Conservation (phyloP, 441 rosid species). For the Euphorbia corollata region DNA sequence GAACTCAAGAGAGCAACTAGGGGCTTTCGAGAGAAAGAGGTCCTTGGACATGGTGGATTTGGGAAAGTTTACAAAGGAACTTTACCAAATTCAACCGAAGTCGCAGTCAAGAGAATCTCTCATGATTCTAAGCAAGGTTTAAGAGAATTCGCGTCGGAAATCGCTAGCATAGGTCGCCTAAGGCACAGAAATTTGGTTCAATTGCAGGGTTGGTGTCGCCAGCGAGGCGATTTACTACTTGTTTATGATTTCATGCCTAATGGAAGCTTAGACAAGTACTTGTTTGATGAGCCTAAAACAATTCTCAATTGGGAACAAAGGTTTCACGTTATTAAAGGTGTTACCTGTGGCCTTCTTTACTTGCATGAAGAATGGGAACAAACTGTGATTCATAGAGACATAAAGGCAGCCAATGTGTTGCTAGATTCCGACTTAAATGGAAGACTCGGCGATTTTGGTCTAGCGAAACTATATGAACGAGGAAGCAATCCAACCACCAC, state of each 20-base stretch:
- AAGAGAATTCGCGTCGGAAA: conserved; percentile 66
- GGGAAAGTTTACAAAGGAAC: conserved; percentile 77
- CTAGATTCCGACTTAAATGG: conserved; percentile 66
- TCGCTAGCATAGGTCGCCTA: conserved; percentile 70
- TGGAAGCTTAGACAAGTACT: conserved; percentile 78
- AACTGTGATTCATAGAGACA: conserved; percentile 75
- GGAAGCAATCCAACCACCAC: conserved; percentile 61
- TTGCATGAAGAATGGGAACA: conserved; percentile 90
- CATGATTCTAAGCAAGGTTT: conserved; percentile 78
- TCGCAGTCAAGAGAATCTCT: conserved; percentile 72
- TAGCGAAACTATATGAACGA: conserved; percentile 71
- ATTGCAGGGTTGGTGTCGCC: conserved; percentile 73
- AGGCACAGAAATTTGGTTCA: conserved; percentile 86
- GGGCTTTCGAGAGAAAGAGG: conserved; percentile 62
- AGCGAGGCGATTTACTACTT: conserved; percentile 48
- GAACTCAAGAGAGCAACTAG: conserved; percentile 76
- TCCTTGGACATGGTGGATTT: conserved; percentile 74
- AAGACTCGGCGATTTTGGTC: conserved; percentile 74
- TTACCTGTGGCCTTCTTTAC: conserved; percentile 72
- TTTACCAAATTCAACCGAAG: conserved; percentile 40
- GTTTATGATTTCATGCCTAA: conserved; percentile 82
- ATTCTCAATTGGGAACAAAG: conserved; percentile 72
- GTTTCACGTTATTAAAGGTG: conserved; percentile 64
- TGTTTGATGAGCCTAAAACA: conserved; percentile 48
- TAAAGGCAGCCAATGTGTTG: conserved; percentile 74